phyloP scores from a whole-genome alignment of 2,329 filamentous ascomycete species.

The Nemania serpens region DNA sequence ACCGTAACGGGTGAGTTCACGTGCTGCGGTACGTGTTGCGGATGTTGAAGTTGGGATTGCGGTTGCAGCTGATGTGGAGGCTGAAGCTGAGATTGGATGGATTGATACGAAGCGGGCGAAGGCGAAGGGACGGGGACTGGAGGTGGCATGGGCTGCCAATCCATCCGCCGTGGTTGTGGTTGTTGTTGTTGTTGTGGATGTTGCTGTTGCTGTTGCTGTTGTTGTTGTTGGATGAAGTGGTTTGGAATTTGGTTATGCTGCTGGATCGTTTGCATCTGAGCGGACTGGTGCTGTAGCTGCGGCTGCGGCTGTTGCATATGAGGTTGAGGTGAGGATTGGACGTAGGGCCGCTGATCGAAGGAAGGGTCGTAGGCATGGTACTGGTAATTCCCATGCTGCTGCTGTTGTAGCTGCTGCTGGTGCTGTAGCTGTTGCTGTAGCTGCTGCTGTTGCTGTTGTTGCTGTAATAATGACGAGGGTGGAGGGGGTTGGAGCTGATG shows the following conservation, averaged over 20 bases:
- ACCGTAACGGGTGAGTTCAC: slow-evolving; percentile 32
- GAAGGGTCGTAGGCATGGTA: slow-evolving; percentile 40
- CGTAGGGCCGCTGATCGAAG: slow-evolving; percentile 38
- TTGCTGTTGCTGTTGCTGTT: slow-evolving; percentile 37
- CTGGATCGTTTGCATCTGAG: slow-evolving; percentile 39
- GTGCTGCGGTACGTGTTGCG: slow-evolving; percentile 34
- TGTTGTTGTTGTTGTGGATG: slow-evolving; percentile 17
- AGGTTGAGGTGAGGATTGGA: slow-evolving; percentile 26
- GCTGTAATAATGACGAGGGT: slow-evolving; percentile 19
- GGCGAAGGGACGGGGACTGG: slow-evolving; percentile 19
- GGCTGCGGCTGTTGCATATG: not conserved
- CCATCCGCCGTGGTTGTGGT: slow-evolving; percentile 28
- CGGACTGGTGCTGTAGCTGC: slow-evolving; percentile 11
- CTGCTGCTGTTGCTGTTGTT: slow-evolving; percentile 35
- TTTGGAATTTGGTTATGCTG: slow-evolving; percentile 43
- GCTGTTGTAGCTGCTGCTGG: slow-evolving; percentile 34
- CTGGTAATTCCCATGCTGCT: slow-evolving; percentile 37
- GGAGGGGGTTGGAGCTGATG: slow-evolving; percentile 31
- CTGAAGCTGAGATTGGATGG: slow-evolving; percentile 35
- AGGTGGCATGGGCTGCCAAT: slow-evolving; percentile 28
- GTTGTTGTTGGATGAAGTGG: slow-evolving; percentile 41
- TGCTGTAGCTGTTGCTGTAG: slow-evolving; percentile 34
- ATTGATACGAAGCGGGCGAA: slow-evolving; percentile 15
- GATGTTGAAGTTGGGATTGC: slow-evolving; percentile 40
- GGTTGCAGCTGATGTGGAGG: slow-evolving; percentile 36